phyloP scores from a whole-genome alignment of 2,329 filamentous ascomycete species.

The Calonectria henricotiae region DNA sequence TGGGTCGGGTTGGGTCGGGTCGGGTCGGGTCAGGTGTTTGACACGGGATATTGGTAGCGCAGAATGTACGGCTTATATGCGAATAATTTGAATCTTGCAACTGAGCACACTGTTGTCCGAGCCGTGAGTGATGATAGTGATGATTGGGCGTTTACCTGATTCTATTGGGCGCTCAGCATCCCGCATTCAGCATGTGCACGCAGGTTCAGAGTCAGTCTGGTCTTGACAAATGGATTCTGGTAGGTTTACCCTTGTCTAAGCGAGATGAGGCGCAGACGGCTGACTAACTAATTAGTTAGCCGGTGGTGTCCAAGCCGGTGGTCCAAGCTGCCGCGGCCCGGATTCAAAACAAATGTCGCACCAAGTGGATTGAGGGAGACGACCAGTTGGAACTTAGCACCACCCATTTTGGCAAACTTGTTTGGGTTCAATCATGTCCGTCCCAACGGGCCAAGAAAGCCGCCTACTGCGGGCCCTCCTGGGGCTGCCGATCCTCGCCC shows the following conservation, averaged over 20 bases:
- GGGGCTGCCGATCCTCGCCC: conserved; percentile 45
- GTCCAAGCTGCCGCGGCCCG: neutral
- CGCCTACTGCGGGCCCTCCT: conserved; percentile 41
- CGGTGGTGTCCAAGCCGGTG: neutral
- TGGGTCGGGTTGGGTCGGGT: too few species aligned
- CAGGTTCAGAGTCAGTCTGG: too few species aligned
- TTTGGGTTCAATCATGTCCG: conserved; percentile 1
- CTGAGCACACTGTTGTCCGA: too few species aligned
- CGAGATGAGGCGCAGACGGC: conserved; percentile 18
- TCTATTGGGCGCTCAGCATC: too few species aligned
- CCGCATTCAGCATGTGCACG: too few species aligned
- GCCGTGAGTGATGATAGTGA: too few species aligned
- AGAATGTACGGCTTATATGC: too few species aligned
- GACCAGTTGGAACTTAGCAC: conserved; percentile 7
- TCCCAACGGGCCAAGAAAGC: conserved; percentile 17
- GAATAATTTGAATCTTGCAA: too few species aligned
- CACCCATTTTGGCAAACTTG: conserved; percentile 15
- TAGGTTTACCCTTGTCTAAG: conserved; percentile 1
- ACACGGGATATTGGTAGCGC: neutral
- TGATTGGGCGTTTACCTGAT: too few species aligned
- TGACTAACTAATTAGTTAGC: conserved; percentile 4
- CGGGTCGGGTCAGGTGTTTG: neutral
- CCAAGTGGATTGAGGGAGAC: neutral
- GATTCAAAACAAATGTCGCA: conserved; percentile 24
- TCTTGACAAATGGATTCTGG: too few species aligned